Evolutionary conservation across 2,329 filamentous ascomycete species (phyloP), one percentile per base, ranked within the genome.

Genomic region (Rhexocercosporidium sp.): DNA sequence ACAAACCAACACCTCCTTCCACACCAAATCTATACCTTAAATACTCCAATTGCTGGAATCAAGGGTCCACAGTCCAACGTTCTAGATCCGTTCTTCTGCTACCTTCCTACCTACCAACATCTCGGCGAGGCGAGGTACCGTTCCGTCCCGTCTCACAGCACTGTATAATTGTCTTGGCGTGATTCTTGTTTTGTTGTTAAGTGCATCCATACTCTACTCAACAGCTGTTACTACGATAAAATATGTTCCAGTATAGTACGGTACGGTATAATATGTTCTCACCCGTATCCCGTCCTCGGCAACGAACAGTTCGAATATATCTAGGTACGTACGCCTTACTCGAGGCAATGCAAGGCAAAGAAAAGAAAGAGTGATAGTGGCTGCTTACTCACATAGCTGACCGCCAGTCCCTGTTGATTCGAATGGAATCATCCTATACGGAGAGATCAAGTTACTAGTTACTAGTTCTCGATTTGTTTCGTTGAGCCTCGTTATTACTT

Each of bases 241-340:
- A 31, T 31, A 31, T 9, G 9, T 4, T 31, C 4, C 29, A 31
- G 29, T 31, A 47, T 20, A 47, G 7, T n/a, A 20, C 18, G 20
- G 18, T 47, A 47, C 18, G 20, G 44, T 47, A 47, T 47, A n/a
- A 12, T 9, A 34, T 41, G 53, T 57, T 57, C n/a, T 37, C 34
- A 11, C 53, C 53, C 53, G 53, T 20, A 57, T 57, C 49, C 49
- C 49, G 49, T 53, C 49, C 49, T 53, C 49, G 49, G 49, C 49
- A 53, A 27, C 25, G 49, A 57, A 57, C 34, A 34, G 31, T 22
- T 22, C 20, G n/a, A 39, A n/a, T 20, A 20, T 22, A 18, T 25
- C 12, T 37, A 37, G n/a, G 34, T 39, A 25, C 2, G 20, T 34
- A 39, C 34, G 54, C 54, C 34, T 37, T 57, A 9, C 25, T 41